Conservation (phyloP, 1,284 basidiomycete genomes). For the Puccinia triticina region DNA sequence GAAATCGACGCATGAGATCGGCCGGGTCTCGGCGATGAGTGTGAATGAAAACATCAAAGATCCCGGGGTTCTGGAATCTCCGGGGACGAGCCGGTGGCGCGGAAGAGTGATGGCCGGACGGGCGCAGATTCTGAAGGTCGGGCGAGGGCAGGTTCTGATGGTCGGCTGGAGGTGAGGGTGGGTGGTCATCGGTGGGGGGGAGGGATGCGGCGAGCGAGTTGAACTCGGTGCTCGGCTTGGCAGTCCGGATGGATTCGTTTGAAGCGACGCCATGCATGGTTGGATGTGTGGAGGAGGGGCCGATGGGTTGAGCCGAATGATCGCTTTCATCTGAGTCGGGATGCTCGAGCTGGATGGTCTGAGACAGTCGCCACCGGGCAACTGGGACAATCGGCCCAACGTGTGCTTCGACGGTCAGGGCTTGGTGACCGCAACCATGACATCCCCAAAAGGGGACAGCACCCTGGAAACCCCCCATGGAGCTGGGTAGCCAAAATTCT, state of each 20-base stretch:
- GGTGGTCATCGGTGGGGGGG: conserved; percentile 30
- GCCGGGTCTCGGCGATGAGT: conserved; percentile 31
- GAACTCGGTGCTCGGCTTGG: conserved; percentile 42
- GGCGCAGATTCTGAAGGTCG: background rate
- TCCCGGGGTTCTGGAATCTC: conserved; percentile 28
- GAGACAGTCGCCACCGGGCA: conserved; percentile 1
- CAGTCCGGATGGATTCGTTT: conserved; percentile 56
- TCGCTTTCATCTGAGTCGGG: background rate
- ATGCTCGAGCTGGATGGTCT: conserved; percentile 9
- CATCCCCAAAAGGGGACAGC: too few relatives aligned
- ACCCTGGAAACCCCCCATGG: too few relatives aligned
- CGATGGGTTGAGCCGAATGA: background rate
- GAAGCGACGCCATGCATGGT: conserved; percentile 51
- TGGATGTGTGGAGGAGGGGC: conserved; percentile 52
- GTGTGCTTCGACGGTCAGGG: too few relatives aligned
- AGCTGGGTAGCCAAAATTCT: too few relatives aligned
- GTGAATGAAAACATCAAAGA: conserved; percentile 46
- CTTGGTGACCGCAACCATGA: too few relatives aligned
- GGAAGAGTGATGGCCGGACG: conserved; percentile 42
- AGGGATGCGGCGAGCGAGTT: conserved; percentile 10
- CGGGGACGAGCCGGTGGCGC: conserved; percentile 32
- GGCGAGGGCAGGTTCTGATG: conserved; percentile 35
- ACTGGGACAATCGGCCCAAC: too few relatives aligned
- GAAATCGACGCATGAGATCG: conserved; percentile 50
- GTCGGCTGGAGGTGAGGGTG: conserved; percentile 1